Evolutionary conservation across 139 green algal genomes (phyloP).

Genomic region (Parachlorella kessleri): DNA sequence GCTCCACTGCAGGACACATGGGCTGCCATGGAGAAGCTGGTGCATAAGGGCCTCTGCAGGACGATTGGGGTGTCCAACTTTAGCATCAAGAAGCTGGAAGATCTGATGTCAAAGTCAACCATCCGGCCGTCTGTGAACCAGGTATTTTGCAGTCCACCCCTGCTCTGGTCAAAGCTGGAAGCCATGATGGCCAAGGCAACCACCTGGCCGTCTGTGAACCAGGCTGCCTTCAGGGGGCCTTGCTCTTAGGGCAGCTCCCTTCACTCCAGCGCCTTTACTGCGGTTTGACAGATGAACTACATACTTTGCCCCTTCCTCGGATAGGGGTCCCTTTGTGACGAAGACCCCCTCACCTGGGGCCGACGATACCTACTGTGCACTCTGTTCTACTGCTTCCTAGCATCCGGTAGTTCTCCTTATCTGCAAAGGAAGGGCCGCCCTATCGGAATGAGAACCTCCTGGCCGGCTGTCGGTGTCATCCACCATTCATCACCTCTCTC

Average conservation of each 20-base stretch:
- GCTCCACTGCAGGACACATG: constrained; percentile 29
- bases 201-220: background rate
- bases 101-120: constrained; percentile 44
- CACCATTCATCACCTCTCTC: no score
- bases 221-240: background rate
- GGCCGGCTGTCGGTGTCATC: no score
- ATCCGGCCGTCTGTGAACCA: constrained; percentile 64
- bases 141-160: background rate
- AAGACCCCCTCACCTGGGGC: background rate
- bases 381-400: no score
- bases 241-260: background rate
- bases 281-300: no score
- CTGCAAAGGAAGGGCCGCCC: no score
- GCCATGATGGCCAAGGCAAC: background rate
- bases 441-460: no score
- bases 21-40: constrained; percentile 48
- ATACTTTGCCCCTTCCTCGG: no score
- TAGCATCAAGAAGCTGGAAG: constrained; percentile 66
- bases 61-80: constrained; percentile 90
- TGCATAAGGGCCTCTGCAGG: constrained; percentile 64
- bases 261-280: no score
- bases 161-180: background rate
- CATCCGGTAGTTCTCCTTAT: no score
- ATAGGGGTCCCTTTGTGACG: background rate
- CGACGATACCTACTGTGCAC: background rate